phyloP scores from a whole-genome alignment of 768 basidiomycete species.

The Suillus variegatus region DNA sequence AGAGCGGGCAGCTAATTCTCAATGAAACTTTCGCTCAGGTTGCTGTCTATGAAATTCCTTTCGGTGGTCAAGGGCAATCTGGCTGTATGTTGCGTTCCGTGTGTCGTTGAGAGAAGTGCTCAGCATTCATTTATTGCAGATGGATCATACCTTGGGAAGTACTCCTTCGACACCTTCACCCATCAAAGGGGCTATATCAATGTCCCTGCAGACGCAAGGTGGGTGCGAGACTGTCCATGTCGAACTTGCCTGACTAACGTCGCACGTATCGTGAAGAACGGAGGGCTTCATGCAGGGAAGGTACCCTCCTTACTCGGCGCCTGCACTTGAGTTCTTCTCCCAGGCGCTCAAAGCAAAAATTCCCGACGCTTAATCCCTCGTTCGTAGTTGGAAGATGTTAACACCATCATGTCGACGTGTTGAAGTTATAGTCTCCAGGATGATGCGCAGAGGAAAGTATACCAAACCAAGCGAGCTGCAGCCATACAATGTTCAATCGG shows the following conservation, averaged over 20 bases:
- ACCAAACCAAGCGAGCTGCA: too few relatives aligned
- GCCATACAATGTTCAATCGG: too few relatives aligned
- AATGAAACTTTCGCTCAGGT: constrained; percentile 58
- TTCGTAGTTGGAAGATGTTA: background rate
- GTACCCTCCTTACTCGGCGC: constrained; percentile 55
- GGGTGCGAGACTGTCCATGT: background rate
- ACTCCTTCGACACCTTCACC: constrained; percentile 51
- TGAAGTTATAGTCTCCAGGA: background rate
- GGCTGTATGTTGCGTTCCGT: constrained; percentile 44
- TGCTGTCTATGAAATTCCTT: constrained; percentile 39
- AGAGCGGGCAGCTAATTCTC: constrained; percentile 44
- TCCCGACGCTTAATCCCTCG: background rate
- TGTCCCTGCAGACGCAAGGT: constrained; percentile 50
- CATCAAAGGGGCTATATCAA: constrained; percentile 48
- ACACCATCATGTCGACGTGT: background rate
- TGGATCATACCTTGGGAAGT: constrained; percentile 48
- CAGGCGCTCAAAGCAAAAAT: background rate
- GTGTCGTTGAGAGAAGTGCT: background rate
- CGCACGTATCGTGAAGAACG: background rate
- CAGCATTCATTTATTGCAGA: constrained; percentile 25
- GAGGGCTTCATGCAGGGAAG: constrained; percentile 45
- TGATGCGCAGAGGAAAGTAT: background rate
- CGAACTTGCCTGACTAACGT: background rate
- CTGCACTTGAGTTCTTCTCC: background rate
- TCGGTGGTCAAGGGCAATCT: constrained; percentile 55